Base-by-base conservation (phyloP, 1,284 basidiomycete species). In the Takashimella koratensis region DNA sequence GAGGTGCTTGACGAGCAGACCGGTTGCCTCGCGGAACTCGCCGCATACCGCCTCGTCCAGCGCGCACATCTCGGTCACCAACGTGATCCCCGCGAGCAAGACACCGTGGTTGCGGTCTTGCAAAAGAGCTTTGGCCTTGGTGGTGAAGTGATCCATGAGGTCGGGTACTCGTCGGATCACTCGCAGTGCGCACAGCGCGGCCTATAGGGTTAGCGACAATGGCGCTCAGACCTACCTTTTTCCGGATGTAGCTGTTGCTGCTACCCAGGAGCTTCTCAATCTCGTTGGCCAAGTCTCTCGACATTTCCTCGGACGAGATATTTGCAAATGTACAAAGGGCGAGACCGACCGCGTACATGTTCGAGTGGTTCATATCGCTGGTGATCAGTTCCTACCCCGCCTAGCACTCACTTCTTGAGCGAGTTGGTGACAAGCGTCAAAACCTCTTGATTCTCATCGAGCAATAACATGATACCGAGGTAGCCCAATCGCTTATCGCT, bases 351-450 rank as follows among this genome's bases (percentile, higher is more conserved):
- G 91, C 90, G 75, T 97, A 98, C 90, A 97, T 97, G 77, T 98
- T 98, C 11, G 94, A 88, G 77, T 98, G 94, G 76, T 98, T 98
- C 92, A 99, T 94, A 78, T 98, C 96, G 77, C 94, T 98, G n/a
- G 67, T n/a, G 45, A 3, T 16, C n/a, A n/a, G n/a, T n/a, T n/a
- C n/a, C n/a, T n/a, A n/a, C n/a, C n/a, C n/a, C n/a, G n/a, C n/a
- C n/a, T n/a, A n/a, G n/a, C n/a, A n/a, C 87, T 64, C 70, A 97
- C 94, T 98, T 99, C 79, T 99, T 99, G 65, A 98, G 77, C 25
- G 93, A 96, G 74, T 98, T 99, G 24, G 96, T 98, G 48, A 99
- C 95, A 39, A 99, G 81, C 2, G 92, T 99, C 61, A 99, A 79
- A 0, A 98, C 95, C 76, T 98, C 95, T 69, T 96, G 93, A 67